Evolutionary conservation across 805 yeast genomes (phyloP).

Genomic region (Lipomyces kockii): DNA sequence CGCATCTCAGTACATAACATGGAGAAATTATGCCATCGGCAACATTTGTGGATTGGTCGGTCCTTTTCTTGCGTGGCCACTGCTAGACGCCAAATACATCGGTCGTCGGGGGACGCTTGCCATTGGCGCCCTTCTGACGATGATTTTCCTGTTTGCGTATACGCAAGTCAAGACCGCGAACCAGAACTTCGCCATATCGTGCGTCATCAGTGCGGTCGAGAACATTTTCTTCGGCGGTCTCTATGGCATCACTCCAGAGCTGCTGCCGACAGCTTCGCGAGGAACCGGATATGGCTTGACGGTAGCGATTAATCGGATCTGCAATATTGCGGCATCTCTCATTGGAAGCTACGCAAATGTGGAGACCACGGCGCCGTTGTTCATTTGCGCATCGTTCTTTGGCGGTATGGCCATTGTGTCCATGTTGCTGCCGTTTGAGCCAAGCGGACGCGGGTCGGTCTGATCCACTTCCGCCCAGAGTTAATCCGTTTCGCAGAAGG

Average conservation of each 20-base stretch:
- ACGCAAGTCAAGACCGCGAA: slow-evolving; percentile 62
- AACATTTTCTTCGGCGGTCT: slow-evolving; percentile 50
- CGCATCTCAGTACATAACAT: slow-evolving; percentile 38
- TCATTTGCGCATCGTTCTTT: slow-evolving; percentile 54
- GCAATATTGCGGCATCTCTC: slow-evolving; percentile 55
- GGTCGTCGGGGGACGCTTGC: slow-evolving; percentile 65
- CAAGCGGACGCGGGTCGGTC: slow-evolving; percentile 38
- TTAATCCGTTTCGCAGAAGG: too few relatives aligned
- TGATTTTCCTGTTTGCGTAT: slow-evolving; percentile 64
- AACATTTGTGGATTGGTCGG: slow-evolving; percentile 57
- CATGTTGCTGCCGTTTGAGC: slow-evolving; percentile 56
- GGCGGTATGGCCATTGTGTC: slow-evolving; percentile 53
- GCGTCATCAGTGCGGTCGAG: slow-evolving; percentile 42
- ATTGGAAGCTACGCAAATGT: slow-evolving; percentile 55
- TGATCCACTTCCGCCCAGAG: too few relatives aligned
- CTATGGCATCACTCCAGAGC: slow-evolving; percentile 57
- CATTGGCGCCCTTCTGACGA: slow-evolving; percentile 57
- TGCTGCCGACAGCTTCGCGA: slow-evolving; percentile 46
- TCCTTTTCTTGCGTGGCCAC: slow-evolving; percentile 53
- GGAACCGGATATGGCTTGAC: slow-evolving; percentile 59
- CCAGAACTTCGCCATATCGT: slow-evolving; percentile 55
- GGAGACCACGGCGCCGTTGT: slow-evolving; percentile 55
- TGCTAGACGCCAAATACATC: slow-evolving; percentile 40
- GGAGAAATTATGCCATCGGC: slow-evolving; percentile 47
- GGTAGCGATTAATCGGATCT: slow-evolving; percentile 51